These are phyloP conservation scores for Quercus gilva DNA, from an alignment of 306 rosid species.

Conservation along the genomic window DNA sequence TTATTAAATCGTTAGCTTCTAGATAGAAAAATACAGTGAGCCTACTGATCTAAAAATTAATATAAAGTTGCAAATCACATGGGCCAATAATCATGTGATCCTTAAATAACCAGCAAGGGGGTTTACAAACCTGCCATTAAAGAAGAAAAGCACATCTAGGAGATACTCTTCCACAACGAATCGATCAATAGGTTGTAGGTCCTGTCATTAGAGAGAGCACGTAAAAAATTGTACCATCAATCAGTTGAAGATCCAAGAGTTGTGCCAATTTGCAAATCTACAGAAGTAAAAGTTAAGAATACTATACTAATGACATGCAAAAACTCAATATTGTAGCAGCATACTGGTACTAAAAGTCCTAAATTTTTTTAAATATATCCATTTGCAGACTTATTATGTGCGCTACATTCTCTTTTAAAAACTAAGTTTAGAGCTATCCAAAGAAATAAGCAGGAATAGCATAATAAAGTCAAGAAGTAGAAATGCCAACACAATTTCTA, in stretches of 20 bases:
- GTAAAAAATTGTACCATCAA: conserved; percentile 10
- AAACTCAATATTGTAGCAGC: not conserved
- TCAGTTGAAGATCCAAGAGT: not conserved
- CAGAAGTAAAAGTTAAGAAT: not conserved
- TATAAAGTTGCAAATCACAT: not conserved
- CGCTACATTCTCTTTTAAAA: not conserved
- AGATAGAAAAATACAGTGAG: not conserved
- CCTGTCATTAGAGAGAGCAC: conserved; percentile 55
- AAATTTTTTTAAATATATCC: not conserved
- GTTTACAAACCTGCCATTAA: conserved; percentile 93
- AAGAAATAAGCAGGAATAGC: not conserved
- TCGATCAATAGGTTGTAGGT: conserved; percentile 84
- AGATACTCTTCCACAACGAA: conserved; percentile 96
- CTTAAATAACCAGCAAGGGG: conserved; percentile 6
- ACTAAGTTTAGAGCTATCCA: not conserved
- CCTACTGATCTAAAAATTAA: not conserved
- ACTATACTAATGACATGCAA: not conserved
- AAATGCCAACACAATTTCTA: not conserved
- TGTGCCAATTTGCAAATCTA: not conserved
- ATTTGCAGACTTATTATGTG: not conserved
- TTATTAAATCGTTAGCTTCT: not conserved
- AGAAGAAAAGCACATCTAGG: conserved; percentile 88
- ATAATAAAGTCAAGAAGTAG: not conserved
- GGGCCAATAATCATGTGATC: not conserved
- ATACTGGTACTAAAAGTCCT: no score